Evolutionary conservation across 129 eudicot species (phyloP).

Genomic region (Oenanthe sinensis): DNA sequence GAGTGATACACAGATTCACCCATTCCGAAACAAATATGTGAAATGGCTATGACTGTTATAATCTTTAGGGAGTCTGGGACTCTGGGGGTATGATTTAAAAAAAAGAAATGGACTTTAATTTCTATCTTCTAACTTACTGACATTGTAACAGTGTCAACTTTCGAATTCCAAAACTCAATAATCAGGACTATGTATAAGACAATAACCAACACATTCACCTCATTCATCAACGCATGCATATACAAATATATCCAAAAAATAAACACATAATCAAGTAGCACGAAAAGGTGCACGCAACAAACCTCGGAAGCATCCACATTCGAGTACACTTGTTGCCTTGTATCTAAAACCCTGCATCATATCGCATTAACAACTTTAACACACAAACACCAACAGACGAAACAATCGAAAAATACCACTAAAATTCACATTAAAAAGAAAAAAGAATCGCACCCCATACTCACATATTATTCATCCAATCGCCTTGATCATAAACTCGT

Average conservation of each 20-base stretch:
- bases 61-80: neutral
- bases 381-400: neutral
- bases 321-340: neutral
- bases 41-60: neutral
- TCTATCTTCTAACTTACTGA: neutral
- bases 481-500: neutral
- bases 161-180: neutral
- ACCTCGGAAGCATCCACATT: neutral
- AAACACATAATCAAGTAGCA: neutral
- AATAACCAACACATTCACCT: neutral
- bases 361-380: neutral
- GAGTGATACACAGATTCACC: neutral
- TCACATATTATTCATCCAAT: conserved; percentile 2
- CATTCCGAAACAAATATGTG: neutral
- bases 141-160: neutral
- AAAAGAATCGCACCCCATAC: neutral
- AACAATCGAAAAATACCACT: neutral
- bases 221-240: neutral
- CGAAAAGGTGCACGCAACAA: neutral
- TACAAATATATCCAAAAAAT: neutral
- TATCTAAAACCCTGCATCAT: neutral
- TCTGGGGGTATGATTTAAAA: neutral
- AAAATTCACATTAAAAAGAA: neutral
- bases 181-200: neutral
- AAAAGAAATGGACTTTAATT: neutral